Evolutionary conservation across 768 basidiomycete genomes (phyloP), one percentile per base, ranked within the genome.

Genomic region (Nidularia sp.): DNA sequence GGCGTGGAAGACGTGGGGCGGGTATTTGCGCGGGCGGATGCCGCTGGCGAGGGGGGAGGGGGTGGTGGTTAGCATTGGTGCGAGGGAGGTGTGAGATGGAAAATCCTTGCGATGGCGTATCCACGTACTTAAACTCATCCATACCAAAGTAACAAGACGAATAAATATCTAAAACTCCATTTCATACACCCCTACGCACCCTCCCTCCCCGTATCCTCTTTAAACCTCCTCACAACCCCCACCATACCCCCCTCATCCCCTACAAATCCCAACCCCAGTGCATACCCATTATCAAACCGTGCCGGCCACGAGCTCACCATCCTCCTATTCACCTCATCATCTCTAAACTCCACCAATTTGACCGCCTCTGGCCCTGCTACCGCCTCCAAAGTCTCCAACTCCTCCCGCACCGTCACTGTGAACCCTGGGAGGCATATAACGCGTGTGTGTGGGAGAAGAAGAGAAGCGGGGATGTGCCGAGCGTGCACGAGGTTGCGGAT

Each of bases 371-470:
- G 62, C 1, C 83, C 84, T 2, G 74, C 81, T n/a, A 79, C 74
- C 46, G 71, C 67, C 50, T 73, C 69, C 31, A 86, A 67, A 6
- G 83, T 81, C 10, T 72, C 62, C 9, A 86, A 64, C 63, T 80
- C 81, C 44, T 81, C 76, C 34, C 76, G 72, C 1, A 83, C 74
- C 2, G 76, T 81, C 7, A 79, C 70, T 3, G 78, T 80, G 63
- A 85, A 80, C 0, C 84, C 84, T 1, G 84, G 84, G 2, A 83
- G 62, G 56, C 79, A 83, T 34, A 84, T 74, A 5, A 79, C 78
- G 49, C 83, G 73, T 0, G 74, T 77, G 63, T 80, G 76, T 2
- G 62, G 29, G 4, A 62, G 45, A 55, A 83, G 78, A 6, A 60
- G 64, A 6, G 63, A 62, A 2, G 77, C 71, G 12, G 75, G 72